Conservation (phyloP, 805 yeast genomes). For the Kazachstania taianensis region DNA sequence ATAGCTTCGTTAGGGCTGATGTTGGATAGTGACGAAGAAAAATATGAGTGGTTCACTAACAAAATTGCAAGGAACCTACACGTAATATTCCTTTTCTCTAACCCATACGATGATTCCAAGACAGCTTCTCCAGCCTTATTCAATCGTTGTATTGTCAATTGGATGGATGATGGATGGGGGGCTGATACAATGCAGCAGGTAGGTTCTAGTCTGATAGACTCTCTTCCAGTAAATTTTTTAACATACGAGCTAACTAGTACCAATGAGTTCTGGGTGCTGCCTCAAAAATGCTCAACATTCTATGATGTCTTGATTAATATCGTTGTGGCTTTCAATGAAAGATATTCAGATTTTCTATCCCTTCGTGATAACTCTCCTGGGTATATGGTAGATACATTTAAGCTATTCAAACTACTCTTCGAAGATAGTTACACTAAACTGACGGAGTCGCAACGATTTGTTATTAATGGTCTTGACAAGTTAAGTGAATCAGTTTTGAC, state of each 20-base stretch:
- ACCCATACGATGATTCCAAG: constrained; percentile 38
- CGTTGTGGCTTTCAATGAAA: constrained; percentile 38
- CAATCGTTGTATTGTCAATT: constrained; percentile 78
- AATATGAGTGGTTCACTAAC: constrained; percentile 62
- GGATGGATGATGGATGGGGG: constrained; percentile 89
- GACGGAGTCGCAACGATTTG: constrained; percentile 61
- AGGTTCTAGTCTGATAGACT: constrained; percentile 32
- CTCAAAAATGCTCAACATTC: constrained; percentile 15
- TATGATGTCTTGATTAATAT: constrained; percentile 40
- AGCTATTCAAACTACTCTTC: constrained; percentile 36
- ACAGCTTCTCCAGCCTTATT: constrained; percentile 73
- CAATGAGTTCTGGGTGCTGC: constrained; percentile 8
- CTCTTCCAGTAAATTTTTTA: constrained; percentile 45
- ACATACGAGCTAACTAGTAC: constrained; percentile 30
- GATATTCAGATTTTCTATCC: constrained; percentile 6
- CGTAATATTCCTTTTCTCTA: constrained; percentile 67
- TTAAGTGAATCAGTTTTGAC: constrained; percentile 66
- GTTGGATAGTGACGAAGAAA: constrained; percentile 58
- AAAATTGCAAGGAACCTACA: constrained; percentile 67
- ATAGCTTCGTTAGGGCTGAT: constrained; percentile 50
- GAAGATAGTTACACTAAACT: constrained; percentile 36
- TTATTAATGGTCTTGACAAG: constrained; percentile 62
- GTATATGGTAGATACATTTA: constrained; percentile 41
- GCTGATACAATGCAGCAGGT: constrained; percentile 39
- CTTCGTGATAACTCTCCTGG: constrained; percentile 38